A percentile compares a stretch with the other conserved stretches of the same genome.
phyloP scores from a whole-genome alignment of 2,329 filamentous ascomycete genomes.

The Verticillium tricorpus region DNA sequence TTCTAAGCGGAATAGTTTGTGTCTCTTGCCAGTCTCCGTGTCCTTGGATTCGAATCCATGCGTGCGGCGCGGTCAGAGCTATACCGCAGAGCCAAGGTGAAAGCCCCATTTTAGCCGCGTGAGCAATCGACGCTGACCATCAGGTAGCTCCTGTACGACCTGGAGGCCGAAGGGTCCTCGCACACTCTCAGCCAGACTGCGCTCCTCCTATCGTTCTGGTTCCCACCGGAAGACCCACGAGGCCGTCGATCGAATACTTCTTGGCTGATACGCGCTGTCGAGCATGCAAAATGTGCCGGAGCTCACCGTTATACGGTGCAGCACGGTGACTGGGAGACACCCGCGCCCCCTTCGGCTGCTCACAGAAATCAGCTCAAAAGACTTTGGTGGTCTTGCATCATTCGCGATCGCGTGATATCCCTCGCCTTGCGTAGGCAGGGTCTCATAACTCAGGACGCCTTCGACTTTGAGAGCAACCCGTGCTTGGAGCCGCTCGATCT shows the following conservation, averaged over 20 bases:
- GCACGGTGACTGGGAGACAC: too few species aligned
- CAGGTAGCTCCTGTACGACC: constrained; percentile 34
- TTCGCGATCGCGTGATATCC: constrained; percentile 46
- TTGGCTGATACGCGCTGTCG: constrained; percentile 45
- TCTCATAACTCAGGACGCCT: constrained; percentile 42
- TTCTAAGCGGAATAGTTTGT: constrained; percentile 25
- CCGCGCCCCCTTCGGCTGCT: constrained; percentile 24
- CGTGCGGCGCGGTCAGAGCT: constrained; percentile 38
- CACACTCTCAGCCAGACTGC: constrained; percentile 35
- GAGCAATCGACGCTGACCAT: background rate
- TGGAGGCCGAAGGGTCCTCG: constrained; percentile 37
- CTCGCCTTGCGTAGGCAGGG: constrained; percentile 43
- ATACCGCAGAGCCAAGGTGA: constrained; percentile 26
- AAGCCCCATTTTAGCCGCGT: background rate
- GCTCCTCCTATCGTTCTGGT: constrained; percentile 40
- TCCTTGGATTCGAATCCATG: constrained; percentile 36
- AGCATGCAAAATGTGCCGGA: constrained; percentile 41
- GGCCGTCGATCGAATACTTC: constrained; percentile 35
- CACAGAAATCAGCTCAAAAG: constrained; percentile 40
- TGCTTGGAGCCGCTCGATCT: constrained; percentile 38
- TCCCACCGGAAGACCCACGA: constrained; percentile 21
- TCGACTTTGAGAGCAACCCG: constrained; percentile 34
- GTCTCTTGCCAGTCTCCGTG: constrained; percentile 30
- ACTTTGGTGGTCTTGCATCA: constrained; percentile 51
- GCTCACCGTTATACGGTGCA: constrained; percentile 31